Conservation (phyloP, 164 flowering plant genomes). For the Piper betle region DNA sequence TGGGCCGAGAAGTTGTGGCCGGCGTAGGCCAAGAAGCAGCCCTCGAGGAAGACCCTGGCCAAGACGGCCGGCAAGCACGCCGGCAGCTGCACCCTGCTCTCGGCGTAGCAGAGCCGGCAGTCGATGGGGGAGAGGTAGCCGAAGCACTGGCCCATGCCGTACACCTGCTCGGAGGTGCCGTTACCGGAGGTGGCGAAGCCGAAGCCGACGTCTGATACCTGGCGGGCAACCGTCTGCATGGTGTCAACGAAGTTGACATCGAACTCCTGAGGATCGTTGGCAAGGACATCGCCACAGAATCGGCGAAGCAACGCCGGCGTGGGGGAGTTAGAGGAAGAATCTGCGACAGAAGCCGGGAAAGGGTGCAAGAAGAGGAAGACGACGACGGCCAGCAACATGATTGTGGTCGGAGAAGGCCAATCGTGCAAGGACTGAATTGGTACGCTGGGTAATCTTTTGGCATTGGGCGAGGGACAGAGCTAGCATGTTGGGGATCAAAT, state of each 20-base stretch:
- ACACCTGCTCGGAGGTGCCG: conserved; percentile 1
- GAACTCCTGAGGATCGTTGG: conserved; percentile 1
- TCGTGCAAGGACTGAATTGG: too few species aligned
- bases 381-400: background rate
- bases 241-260: conserved; percentile 9
- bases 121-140: conserved; percentile 8
- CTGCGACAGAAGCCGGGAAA: background rate
- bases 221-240: conserved; percentile 7
- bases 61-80: conserved; percentile 7
- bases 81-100: conserved; percentile 4
- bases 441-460: too few species aligned
- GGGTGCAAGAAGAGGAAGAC: background rate
- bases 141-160: conserved; percentile 12
- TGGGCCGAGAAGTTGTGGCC: conserved; percentile 6
- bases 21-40: conserved; percentile 8
- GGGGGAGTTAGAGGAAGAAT: background rate
- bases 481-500: too few species aligned
- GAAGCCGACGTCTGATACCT: conserved; percentile 2
- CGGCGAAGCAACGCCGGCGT: background rate
- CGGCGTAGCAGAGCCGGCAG: conserved; percentile 13
- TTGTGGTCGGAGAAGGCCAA: background rate
- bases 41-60: conserved; percentile 9
- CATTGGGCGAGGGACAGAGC: too few species aligned
- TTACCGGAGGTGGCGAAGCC: conserved; percentile 4
- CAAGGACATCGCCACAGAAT: background rate